phyloP scores from a whole-genome alignment of 1,139 yeast species.

The Eremothecium coryli region DNA sequence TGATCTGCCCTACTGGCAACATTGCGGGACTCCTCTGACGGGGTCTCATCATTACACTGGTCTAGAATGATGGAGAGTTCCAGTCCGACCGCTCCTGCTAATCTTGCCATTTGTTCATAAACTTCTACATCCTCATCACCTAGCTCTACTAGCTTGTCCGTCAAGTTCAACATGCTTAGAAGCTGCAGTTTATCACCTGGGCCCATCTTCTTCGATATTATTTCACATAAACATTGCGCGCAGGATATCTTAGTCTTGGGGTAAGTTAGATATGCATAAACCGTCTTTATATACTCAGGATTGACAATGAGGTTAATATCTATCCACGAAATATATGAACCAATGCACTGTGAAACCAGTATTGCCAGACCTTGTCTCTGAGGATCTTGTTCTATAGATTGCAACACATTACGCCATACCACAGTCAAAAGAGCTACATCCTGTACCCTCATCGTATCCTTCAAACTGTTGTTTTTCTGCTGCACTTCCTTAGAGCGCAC shows the following conservation, averaged over 20 bases:
- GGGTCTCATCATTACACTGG: slow-evolving; percentile 27
- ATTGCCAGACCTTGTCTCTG: slow-evolving; percentile 19
- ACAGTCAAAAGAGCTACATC: slow-evolving; percentile 64
- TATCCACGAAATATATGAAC: slow-evolving; percentile 90
- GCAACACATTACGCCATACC: slow-evolving; percentile 60
- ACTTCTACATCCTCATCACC: slow-evolving; percentile 47
- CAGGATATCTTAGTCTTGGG: slow-evolving; percentile 48
- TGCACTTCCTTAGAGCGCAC: slow-evolving; percentile 53
- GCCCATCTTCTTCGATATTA: slow-evolving; percentile 85
- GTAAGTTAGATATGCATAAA: slow-evolving; percentile 53
- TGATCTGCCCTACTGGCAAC: slow-evolving; percentile 37
- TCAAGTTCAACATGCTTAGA: slow-evolving; percentile 57
- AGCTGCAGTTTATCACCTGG: slow-evolving; percentile 77
- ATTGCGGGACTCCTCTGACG: slow-evolving; percentile 24
- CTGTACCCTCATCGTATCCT: slow-evolving; percentile 69
- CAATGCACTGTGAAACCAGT: slow-evolving; percentile 40
- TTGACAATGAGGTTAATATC: slow-evolving; percentile 75
- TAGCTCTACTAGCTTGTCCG: slow-evolving; percentile 33
- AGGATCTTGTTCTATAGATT: slow-evolving; percentile 17
- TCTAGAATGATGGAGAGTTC: slow-evolving; percentile 55
- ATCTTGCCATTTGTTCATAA: slow-evolving; percentile 65
- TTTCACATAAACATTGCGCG: slow-evolving; percentile 68
- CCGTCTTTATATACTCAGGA: slow-evolving; percentile 50
- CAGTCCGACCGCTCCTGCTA: slow-evolving; percentile 64
- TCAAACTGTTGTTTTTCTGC: slow-evolving; percentile 60